Evolutionary conservation across 495 filamentous ascomycete species (phyloP), one percentile per base, ranked within the genome.

Genomic region (Cryomyces minteri): DNA sequence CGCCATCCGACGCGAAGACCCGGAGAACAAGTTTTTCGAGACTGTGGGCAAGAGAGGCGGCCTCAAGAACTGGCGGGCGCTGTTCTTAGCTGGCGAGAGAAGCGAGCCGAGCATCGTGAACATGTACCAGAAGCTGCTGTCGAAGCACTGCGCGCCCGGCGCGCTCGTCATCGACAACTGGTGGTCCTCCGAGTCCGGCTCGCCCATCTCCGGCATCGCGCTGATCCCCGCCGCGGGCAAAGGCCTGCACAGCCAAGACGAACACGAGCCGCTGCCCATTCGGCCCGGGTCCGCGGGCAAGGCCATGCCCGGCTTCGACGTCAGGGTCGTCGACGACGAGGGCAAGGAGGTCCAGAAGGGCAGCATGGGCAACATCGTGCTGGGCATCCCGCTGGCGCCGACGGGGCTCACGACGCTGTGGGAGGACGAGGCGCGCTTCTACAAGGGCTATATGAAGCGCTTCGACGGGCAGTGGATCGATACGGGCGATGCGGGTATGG

Each of bases 121-220:
- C 7, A 75, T 80, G 57, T 94, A 87, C 48, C 80, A 87, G 52
- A 65, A 75, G 5, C 68, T 92, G 1, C 64, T 94, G 3, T 53
- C 63, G 8, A 65, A 70, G 43, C 76, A 84, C 51, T 79, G 72
- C 34, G 73, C 76, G 0, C 63, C 62, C 0, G 70, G 71, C 31
- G 76, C 84, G 0, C 64, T 72, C 30, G 82, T 94, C 11, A 69
- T 94, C 43, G 88, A 95, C 58, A 93, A 94, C 56, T 95, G 88
- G 88, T 95, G 88, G 88, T 88, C 83, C 4, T 88, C 84, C 1
- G 88, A 94, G 60, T 84, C 82, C 1, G 88, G 88, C 6, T 84
- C 80, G 4, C 88, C 88, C 5, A 94, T 95, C 48, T 79, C 87
- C 0, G 87, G 84, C 1, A 65, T 93, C 29, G 77, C 83, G 5